phyloP scores from a whole-genome alignment of 441 rosid species.

The Macaranga tanarius region DNA sequence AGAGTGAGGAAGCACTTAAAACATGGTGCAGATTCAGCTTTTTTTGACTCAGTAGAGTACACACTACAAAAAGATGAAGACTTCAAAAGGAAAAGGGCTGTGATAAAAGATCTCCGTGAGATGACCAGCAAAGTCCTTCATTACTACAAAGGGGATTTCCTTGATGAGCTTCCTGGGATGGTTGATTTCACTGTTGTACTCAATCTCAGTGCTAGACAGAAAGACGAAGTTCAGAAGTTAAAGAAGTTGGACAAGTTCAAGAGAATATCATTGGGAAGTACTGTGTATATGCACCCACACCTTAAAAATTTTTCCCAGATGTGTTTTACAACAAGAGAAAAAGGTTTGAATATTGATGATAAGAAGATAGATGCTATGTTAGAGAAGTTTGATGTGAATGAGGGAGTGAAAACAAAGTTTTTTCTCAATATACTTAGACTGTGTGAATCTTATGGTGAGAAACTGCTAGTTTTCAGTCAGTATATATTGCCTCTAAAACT shows the following conservation, averaged over 20 bases:
- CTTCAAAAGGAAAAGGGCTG: conserved; percentile 42
- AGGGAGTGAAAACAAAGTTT: conserved; percentile 67
- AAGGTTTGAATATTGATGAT: conserved; percentile 17
- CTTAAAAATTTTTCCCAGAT: conserved; percentile 27
- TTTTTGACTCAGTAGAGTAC: conserved; percentile 63
- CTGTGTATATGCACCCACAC: conserved; percentile 39
- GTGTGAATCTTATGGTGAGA: conserved; percentile 57
- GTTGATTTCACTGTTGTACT: conserved; percentile 63
- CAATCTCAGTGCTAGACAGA: conserved; percentile 51
- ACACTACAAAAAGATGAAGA: conserved; percentile 47
- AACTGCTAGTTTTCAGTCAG: conserved; percentile 68
- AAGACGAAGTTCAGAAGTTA: conserved; percentile 36
- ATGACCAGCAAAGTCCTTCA: conserved; percentile 68
- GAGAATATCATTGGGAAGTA: conserved; percentile 37
- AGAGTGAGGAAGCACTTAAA: conserved; percentile 40
- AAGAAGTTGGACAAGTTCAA: conserved; percentile 40
- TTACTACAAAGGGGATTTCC: conserved; percentile 71
- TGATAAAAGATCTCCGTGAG: conserved; percentile 64
- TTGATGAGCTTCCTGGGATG: conserved; percentile 74
- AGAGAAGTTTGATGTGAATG: conserved; percentile 31
- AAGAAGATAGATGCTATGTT: conserved; percentile 34
- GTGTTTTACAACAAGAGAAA: not conserved
- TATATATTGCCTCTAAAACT: conserved; percentile 57
- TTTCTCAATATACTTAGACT: conserved; percentile 51
- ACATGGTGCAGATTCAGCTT: conserved; percentile 34